A percentile compares a stretch with the other conserved stretches of the same genome.
Evolutionary conservation across 345 rosid genomes (phyloP).

Genomic region (Ceriops tagal): DNA sequence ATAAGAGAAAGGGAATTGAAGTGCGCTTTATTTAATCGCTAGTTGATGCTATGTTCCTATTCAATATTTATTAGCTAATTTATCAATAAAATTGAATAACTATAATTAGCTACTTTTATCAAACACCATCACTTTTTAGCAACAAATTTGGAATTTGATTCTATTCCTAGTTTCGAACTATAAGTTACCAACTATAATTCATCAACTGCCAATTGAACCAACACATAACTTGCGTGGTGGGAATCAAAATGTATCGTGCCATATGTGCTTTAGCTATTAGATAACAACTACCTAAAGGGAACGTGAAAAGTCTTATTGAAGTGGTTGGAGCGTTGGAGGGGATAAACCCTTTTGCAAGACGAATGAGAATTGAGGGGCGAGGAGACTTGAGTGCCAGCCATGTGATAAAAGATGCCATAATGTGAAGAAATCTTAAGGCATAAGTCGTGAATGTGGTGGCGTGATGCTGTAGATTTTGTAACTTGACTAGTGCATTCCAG

Average conservation of each 20-base stretch:
- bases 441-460: neutral
- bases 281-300: neutral
- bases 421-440: neutral
- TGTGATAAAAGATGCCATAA: slow-evolving; percentile 13
- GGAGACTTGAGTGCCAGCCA: slow-evolving; percentile 11
- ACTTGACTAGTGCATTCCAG: slow-evolving; percentile 16
- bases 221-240: neutral
- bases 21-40: no score
- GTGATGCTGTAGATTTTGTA: neutral
- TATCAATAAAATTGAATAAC: no score
- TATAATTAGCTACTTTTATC: no score
- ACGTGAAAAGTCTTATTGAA: slow-evolving; percentile 10
- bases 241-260: neutral
- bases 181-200: no score
- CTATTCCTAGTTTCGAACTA: no score
- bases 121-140: no score
- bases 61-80: no score
- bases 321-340: slow-evolving; percentile 2
- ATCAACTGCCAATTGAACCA: no score
- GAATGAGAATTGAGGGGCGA: slow-evolving; percentile 18
- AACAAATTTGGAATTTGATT: no score
- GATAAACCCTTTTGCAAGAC: slow-evolving; percentile 33
- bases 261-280: neutral
- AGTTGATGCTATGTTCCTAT: no score
- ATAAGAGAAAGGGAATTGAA: no score